Evolutionary conservation across 805 yeast species (phyloP).

Genomic region (Candida maesae): DNA sequence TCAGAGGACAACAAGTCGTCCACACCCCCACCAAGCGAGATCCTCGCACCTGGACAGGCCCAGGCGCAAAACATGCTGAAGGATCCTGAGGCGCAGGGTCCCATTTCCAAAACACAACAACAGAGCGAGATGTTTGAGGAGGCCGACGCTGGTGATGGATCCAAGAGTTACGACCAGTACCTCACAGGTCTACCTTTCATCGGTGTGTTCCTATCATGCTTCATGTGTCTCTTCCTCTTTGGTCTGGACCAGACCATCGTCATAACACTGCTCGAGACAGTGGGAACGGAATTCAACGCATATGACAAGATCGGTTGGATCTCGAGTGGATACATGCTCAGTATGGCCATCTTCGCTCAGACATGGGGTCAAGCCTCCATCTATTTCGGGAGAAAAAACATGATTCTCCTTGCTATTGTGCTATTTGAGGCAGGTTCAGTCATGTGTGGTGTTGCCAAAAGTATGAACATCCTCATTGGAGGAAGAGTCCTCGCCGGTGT

Average conservation of each 20-base stretch:
- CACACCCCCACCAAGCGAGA: too few species aligned
- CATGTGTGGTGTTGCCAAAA: conserved; percentile 48
- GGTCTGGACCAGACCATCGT: conserved; percentile 60
- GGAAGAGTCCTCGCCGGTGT: conserved; percentile 69
- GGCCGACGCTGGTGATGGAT: conserved; percentile 25
- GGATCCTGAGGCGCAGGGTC: neutral
- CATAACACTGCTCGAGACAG: conserved; percentile 39
- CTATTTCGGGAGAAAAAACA: conserved; percentile 51
- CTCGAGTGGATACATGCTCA: conserved; percentile 48
- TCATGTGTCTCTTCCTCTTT: conserved; percentile 28
- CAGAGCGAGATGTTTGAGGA: conserved; percentile 19
- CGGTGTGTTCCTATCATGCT: conserved; percentile 20
- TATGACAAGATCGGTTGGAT: conserved; percentile 58
- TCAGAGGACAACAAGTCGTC: too few species aligned
- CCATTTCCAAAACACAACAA: neutral
- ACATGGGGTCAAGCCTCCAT: conserved; percentile 57
- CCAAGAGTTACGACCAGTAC: conserved; percentile 18
- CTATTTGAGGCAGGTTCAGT: conserved; percentile 62
- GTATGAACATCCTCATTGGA: conserved; percentile 60
- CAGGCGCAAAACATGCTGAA: too few species aligned
- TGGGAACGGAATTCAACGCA: conserved; percentile 45
- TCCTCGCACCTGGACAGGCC: too few species aligned
- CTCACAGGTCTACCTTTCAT: conserved; percentile 11
- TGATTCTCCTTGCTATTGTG: conserved; percentile 42
- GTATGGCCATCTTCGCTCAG: conserved; percentile 49